phyloP scores from a whole-genome alignment of 1,139 yeast species.

The Spathaspora jeffriesii region DNA sequence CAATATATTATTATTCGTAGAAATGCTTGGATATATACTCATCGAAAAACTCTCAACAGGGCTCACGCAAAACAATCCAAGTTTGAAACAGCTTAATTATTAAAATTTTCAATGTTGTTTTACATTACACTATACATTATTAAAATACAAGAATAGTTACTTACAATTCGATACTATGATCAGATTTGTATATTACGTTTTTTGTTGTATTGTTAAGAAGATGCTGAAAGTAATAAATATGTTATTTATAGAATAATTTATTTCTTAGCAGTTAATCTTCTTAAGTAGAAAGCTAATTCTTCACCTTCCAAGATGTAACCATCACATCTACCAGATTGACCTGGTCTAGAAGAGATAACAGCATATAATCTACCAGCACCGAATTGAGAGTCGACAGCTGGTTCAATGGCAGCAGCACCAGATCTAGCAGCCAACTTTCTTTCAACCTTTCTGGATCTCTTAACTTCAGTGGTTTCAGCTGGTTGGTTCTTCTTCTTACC shows the following conservation, averaged over 20 bases:
- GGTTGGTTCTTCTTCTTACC: constrained; percentile 72
- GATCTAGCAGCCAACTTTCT: constrained; percentile 94
- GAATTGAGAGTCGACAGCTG: constrained; percentile 94
- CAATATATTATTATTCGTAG: not conserved
- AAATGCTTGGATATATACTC: not conserved
- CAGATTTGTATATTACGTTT: constrained; percentile 3
- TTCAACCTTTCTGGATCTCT: constrained; percentile 81
- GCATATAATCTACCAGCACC: constrained; percentile 99
- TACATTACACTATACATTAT: constrained; percentile 6
- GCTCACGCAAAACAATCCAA: not conserved
- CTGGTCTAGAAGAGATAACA: constrained; percentile 99
- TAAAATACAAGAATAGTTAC: constrained; percentile 5
- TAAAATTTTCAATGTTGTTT: not conserved
- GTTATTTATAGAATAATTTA: constrained; percentile 39
- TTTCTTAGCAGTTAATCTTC: constrained; percentile 99
- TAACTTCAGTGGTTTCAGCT: constrained; percentile 52
- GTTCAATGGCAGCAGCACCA: constrained; percentile 79
- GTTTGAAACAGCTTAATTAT: not conserved
- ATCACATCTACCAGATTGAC: constrained; percentile 99
- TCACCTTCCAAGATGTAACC: constrained; percentile 99
- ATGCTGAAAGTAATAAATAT: constrained; percentile 7
- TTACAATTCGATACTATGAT: constrained; percentile 1
- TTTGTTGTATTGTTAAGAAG: constrained; percentile 4
- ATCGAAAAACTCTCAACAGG: no score
- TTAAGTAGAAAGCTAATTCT: constrained; percentile 99